phyloP scores from a whole-genome alignment of 768 basidiomycete genomes.

The Psilocybe subaeruginosa region DNA sequence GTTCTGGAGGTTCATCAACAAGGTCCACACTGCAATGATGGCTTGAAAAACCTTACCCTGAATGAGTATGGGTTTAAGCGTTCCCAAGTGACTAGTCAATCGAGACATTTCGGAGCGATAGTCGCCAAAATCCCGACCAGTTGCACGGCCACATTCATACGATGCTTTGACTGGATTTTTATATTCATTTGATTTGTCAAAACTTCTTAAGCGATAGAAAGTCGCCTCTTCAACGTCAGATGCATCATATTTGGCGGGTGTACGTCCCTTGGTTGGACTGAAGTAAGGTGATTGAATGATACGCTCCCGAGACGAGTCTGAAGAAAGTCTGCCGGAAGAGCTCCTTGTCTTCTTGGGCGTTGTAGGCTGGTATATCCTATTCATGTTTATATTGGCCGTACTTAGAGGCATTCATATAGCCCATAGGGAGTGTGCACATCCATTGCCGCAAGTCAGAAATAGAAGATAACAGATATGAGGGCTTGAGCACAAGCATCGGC shows the following conservation, averaged over 20 bases:
- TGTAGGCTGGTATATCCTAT: background rate
- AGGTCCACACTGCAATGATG: background rate
- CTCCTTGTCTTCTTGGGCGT: slow-evolving; percentile 7
- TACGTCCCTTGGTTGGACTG: slow-evolving; percentile 3
- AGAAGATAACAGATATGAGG: too few relatives aligned
- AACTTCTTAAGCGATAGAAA: too few relatives aligned
- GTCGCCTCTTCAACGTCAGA: background rate
- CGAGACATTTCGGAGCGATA: too few relatives aligned
- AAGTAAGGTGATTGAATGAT: slow-evolving; percentile 22
- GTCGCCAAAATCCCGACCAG: too few relatives aligned
- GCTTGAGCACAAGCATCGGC: too few relatives aligned
- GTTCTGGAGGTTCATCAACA: slow-evolving; percentile 31
- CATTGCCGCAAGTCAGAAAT: too few relatives aligned
- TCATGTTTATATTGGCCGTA: background rate
- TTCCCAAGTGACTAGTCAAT: background rate
- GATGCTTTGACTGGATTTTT: background rate
- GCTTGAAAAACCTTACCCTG: slow-evolving; percentile 33
- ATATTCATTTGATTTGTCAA: too few relatives aligned
- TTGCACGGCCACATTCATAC: background rate
- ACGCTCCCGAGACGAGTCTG: background rate
- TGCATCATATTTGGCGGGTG: background rate
- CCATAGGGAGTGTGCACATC: too few relatives aligned
- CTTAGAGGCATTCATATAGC: too few relatives aligned
- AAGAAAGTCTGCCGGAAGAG: background rate
- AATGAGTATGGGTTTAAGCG: slow-evolving; percentile 33